These are phyloP conservation scores for Acacia melanoxylon DNA, from an alignment of 306 rosid genomes.

Conservation along the genomic window DNA sequence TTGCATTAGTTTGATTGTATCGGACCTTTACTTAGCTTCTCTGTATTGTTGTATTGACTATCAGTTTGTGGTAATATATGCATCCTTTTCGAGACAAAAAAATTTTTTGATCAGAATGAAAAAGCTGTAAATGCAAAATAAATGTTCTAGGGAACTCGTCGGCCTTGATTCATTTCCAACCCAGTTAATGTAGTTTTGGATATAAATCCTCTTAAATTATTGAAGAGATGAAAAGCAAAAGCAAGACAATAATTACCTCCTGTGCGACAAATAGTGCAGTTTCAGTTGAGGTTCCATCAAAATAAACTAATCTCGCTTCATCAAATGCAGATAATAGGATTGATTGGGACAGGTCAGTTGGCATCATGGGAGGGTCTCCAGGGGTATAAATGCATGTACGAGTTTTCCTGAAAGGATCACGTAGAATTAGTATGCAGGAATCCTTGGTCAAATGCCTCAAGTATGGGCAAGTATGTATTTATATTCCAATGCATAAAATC, in stretches of 20 bases:
- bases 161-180: not conserved
- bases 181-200: not conserved
- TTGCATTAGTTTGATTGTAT: no score
- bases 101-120: not conserved
- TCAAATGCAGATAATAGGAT: constrained; percentile 64
- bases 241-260: constrained; percentile 59
- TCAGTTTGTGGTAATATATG: no score
- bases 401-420: constrained; percentile 62
- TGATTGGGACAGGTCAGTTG: constrained; percentile 62
- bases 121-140: not conserved
- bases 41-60: no score
- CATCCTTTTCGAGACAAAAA: no score
- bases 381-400: constrained; percentile 84
- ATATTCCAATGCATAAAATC: constrained; percentile 10
- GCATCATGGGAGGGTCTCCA: constrained; percentile 80
- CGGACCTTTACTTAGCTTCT: no score
- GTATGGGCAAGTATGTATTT: constrained; percentile 9
- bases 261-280: constrained; percentile 75
- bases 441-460: constrained; percentile 4
- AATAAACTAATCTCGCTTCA: constrained; percentile 76
- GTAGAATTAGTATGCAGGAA: constrained; percentile 28
- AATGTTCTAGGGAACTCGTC: not conserved
- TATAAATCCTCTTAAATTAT: not conserved
- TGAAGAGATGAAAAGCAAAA: constrained; percentile 25
- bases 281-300: constrained; percentile 65